A percentile compares a stretch with the other conserved stretches of the same genome.
These are phyloP conservation scores for Solioccasus polychromus DNA, from an alignment of 768 basidiomycete genomes.

Conservation along the genomic window DNA sequence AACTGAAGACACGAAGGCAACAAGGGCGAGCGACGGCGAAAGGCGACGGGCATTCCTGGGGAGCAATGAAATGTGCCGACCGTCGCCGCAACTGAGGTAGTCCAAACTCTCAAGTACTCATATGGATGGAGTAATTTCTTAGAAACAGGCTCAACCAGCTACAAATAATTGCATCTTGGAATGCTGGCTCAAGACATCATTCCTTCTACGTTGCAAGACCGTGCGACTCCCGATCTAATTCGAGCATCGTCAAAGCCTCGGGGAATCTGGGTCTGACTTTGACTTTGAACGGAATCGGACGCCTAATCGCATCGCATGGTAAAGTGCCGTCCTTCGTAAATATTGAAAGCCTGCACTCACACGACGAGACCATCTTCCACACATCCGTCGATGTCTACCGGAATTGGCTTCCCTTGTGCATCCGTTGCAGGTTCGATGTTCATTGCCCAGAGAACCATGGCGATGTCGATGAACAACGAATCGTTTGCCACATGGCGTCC, in stretches of 20 bases:
- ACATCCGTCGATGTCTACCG: slow-evolving; percentile 6
- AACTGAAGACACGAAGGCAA: slow-evolving; percentile 54
- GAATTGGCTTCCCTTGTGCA: neutral
- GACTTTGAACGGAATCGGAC: slow-evolving; percentile 3
- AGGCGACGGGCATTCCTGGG: too few relatives aligned
- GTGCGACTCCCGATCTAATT: slow-evolving; percentile 5
- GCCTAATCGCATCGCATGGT: too few relatives aligned
- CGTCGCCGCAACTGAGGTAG: too few relatives aligned
- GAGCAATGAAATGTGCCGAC: too few relatives aligned
- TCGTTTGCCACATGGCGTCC: slow-evolving; percentile 34
- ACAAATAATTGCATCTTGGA: too few relatives aligned
- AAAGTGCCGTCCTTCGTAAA: too few relatives aligned
- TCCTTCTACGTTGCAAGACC: too few relatives aligned
- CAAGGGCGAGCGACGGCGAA: slow-evolving; percentile 78
- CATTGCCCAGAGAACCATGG: slow-evolving; percentile 27
- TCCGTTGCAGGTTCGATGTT: slow-evolving; percentile 12
- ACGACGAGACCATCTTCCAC: slow-evolving; percentile 8
- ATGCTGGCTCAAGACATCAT: too few relatives aligned
- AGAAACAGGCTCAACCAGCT: too few relatives aligned
- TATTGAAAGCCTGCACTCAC: neutral
- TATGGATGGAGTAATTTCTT: too few relatives aligned
- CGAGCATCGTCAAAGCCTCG: slow-evolving; percentile 6
- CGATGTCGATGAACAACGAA: slow-evolving; percentile 34
- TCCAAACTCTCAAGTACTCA: too few relatives aligned
- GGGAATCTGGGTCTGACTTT: slow-evolving; percentile 2